These are phyloP conservation scores for Teunomyces tritomae DNA, from an alignment of 805 yeast species.

Conservation along the genomic window DNA sequence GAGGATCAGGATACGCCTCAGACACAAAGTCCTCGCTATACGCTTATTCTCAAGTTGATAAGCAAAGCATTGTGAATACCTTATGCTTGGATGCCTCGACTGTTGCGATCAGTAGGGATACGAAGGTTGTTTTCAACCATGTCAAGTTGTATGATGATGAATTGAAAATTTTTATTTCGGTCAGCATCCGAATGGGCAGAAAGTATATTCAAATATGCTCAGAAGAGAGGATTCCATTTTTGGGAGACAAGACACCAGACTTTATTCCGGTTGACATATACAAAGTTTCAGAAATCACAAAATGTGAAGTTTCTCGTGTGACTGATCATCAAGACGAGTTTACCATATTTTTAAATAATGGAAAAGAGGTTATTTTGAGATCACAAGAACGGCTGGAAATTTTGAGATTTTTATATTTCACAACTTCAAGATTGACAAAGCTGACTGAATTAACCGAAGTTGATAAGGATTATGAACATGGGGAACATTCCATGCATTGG, in stretches of 20 bases:
- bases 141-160: slow-evolving; percentile 47
- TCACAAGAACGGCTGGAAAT: slow-evolving; percentile 51
- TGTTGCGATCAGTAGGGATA: slow-evolving; percentile 33
- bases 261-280: slow-evolving; percentile 36
- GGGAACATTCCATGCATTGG: slow-evolving; percentile 31
- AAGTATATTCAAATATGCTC: slow-evolving; percentile 54
- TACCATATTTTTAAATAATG: slow-evolving; percentile 28
- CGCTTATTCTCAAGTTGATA: slow-evolving; percentile 34
- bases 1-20: slow-evolving; percentile 14
- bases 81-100: slow-evolving; percentile 37
- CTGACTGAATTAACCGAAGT: slow-evolving; percentile 19
- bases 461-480: slow-evolving; percentile 14
- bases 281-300: slow-evolving; percentile 30
- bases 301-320: slow-evolving; percentile 33
- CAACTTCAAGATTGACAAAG: slow-evolving; percentile 53
- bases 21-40: slow-evolving; percentile 16
- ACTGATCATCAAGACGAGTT: slow-evolving; percentile 33
- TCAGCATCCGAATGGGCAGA: slow-evolving; percentile 66
- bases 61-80: slow-evolving; percentile 29
- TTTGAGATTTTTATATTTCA: slow-evolving; percentile 66
- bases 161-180: slow-evolving; percentile 53
- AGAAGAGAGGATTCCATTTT: slow-evolving; percentile 19
- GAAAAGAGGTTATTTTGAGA: slow-evolving; percentile 26
- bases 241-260: slow-evolving; percentile 20
- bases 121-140: slow-evolving; percentile 32